A percentile compares a stretch with the other conserved stretches of the same genome.
Conservation (phyloP, 2,329 filamentous ascomycete genomes). For the Colletotrichum costaricense region DNA sequence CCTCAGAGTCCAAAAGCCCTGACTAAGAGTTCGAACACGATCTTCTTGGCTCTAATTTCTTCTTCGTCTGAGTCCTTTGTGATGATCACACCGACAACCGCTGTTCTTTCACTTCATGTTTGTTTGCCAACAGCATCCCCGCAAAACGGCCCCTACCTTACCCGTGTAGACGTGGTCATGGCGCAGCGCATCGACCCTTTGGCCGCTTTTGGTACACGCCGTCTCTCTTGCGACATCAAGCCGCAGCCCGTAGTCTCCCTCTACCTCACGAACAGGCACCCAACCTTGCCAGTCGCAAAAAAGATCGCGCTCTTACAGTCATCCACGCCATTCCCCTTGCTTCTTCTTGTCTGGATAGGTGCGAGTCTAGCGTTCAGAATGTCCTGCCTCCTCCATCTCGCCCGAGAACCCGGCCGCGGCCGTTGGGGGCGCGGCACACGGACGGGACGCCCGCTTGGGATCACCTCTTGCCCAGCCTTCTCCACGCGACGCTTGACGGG, state of each 20-base stretch:
- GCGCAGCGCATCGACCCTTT: slow-evolving; percentile 8
- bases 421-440: slow-evolving; percentile 23
- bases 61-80: slow-evolving; percentile 17
- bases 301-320: neutral
- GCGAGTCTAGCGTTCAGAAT: neutral
- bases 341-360: slow-evolving; percentile 9
- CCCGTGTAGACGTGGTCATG: slow-evolving; percentile 1
- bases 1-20: neutral
- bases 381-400: slow-evolving; percentile 10
- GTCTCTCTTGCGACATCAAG: slow-evolving; percentile 14
- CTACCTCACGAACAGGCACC: neutral
- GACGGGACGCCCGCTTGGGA: slow-evolving; percentile 14
- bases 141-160: slow-evolving; percentile 6
- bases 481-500: slow-evolving; percentile 9
- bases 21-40: neutral
- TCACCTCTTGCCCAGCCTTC: slow-evolving; percentile 18
- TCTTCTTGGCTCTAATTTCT: slow-evolving; percentile 19
- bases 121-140: slow-evolving; percentile 9
- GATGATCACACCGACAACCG: slow-evolving; percentile 9
- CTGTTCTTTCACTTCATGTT: neutral
- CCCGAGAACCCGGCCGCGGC: slow-evolving; percentile 24
- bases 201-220: slow-evolving; percentile 4
- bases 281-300: slow-evolving; percentile 12
- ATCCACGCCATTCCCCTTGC: slow-evolving; percentile 21
- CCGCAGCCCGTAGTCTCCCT: slow-evolving; percentile 1